These are phyloP conservation scores for Penicillium silybi DNA, from an alignment of 495 filamentous ascomycete species.

Conservation along the genomic window DNA sequence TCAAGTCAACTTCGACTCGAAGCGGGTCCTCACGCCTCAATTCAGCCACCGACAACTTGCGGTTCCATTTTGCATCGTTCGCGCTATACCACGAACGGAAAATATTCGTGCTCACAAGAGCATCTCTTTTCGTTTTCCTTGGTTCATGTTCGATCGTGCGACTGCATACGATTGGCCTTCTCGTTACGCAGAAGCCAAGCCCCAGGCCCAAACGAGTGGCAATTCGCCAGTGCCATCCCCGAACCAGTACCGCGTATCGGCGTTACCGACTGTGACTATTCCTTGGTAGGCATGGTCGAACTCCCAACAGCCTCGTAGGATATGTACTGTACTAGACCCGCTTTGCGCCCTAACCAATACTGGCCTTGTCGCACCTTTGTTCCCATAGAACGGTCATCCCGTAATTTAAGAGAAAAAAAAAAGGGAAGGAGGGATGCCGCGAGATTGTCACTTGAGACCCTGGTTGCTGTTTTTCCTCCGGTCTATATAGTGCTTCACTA, in stretches of 20 bases:
- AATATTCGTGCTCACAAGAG: neutral
- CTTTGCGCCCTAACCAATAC: neutral
- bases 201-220: neutral
- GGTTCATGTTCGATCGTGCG: neutral
- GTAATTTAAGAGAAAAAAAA: conserved; percentile 6
- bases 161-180: neutral
- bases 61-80: neutral
- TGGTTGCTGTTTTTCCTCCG: neutral
- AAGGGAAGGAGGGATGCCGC: neutral
- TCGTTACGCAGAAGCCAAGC: neutral
- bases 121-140: neutral
- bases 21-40: neutral
- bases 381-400: conserved; percentile 5
- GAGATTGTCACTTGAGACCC: neutral
- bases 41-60: neutral
- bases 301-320: neutral
- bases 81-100: neutral
- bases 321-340: neutral
- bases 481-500: conserved; percentile 15
- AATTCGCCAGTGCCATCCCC: neutral
- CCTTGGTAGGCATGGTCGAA: neutral
- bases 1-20: neutral
- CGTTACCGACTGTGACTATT: neutral
- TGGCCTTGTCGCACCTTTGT: conserved; percentile 13
- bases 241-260: neutral